Percentiles rank a stretch among this genome's conserved stretches.
phyloP scores from a whole-genome alignment of 2,329 filamentous ascomycete species.

The Colletotrichum caudatum region DNA sequence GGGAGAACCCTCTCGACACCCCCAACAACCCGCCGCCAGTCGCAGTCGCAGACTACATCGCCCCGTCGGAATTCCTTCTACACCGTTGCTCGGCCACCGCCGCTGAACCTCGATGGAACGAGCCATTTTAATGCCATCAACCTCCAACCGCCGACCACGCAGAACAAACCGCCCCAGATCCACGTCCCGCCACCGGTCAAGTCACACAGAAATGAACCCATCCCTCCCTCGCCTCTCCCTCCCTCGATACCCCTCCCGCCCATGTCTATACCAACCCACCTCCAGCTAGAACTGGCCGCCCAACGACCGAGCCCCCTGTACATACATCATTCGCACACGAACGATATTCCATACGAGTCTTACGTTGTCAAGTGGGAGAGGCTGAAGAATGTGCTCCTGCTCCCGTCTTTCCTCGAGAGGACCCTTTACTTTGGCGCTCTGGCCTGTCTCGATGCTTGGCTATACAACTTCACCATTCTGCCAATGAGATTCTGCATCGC shows the following conservation, averaged over 20 bases:
- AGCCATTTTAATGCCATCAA: constrained; percentile 28
- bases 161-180: constrained; percentile 40
- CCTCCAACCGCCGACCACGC: constrained; percentile 17
- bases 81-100: constrained; percentile 56
- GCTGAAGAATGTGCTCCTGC: constrained; percentile 85
- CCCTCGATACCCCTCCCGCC: constrained; percentile 71
- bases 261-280: constrained; percentile 74
- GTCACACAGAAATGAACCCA: constrained; percentile 45
- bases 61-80: constrained; percentile 65
- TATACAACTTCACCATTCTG: constrained; percentile 95
- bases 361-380: constrained; percentile 93
- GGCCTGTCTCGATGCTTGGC: constrained; percentile 94
- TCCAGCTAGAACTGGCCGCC: constrained; percentile 73
- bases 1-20: constrained; percentile 65
- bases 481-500: constrained; percentile 90
- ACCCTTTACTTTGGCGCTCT: constrained; percentile 89
- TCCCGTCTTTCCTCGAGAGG: constrained; percentile 85
- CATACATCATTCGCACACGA: constrained; percentile 69
- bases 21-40: constrained; percentile 59
- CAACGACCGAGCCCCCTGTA: constrained; percentile 74
- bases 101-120: constrained; percentile 57
- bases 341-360: constrained; percentile 85
- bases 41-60: constrained; percentile 48
- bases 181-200: constrained; percentile 52
- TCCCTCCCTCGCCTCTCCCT: constrained; percentile 62